These are phyloP conservation scores for Astrocystis sublimbata DNA, from an alignment of 495 filamentous ascomycete genomes.

Conservation along the genomic window DNA sequence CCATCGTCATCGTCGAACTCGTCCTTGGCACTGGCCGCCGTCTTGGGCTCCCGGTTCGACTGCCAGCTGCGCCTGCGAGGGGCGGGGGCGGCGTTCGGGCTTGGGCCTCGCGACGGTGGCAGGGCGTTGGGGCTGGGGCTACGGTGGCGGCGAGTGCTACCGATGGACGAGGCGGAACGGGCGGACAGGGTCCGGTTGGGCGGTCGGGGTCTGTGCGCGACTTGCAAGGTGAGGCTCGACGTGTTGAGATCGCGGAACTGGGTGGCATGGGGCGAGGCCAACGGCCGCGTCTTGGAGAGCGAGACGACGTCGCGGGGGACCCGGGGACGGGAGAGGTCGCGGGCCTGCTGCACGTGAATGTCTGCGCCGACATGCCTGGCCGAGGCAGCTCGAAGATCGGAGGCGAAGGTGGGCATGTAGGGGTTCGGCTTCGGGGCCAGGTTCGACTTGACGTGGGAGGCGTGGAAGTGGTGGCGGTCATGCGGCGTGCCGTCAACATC, in stretches of 20 bases:
- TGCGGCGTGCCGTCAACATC: constrained; percentile 58
- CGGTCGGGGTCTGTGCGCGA: constrained; percentile 32
- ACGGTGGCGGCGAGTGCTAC: constrained; percentile 31
- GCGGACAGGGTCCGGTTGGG: constrained; percentile 38
- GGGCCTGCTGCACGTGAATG: constrained; percentile 27
- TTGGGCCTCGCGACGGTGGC: constrained; percentile 37
- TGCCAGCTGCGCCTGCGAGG: constrained; percentile 70
- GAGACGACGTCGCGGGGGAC: constrained; percentile 24
- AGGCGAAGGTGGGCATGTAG: constrained; percentile 43
- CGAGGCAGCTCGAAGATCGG: constrained; percentile 42
- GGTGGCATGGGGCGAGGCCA: constrained; percentile 21
- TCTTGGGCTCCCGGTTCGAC: constrained; percentile 64
- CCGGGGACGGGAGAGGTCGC: constrained; percentile 28
- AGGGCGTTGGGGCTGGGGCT: constrained; percentile 44
- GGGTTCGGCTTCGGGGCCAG: constrained; percentile 31
- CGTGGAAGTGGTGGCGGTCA: constrained; percentile 42
- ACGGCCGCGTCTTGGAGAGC: constrained; percentile 21
- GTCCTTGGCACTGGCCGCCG: constrained; percentile 79
- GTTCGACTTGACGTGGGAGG: constrained; percentile 46
- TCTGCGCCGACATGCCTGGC: constrained; percentile 36
- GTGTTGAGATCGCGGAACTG: constrained; percentile 32
- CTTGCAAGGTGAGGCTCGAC: constrained; percentile 25
- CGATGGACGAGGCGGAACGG: constrained; percentile 34
- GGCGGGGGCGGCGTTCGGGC: constrained; percentile 44
- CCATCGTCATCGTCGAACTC: constrained; percentile 81